Evolutionary conservation across 2,329 filamentous ascomycete species (phyloP).

Genomic region (Reticulascus tulasneorum): DNA sequence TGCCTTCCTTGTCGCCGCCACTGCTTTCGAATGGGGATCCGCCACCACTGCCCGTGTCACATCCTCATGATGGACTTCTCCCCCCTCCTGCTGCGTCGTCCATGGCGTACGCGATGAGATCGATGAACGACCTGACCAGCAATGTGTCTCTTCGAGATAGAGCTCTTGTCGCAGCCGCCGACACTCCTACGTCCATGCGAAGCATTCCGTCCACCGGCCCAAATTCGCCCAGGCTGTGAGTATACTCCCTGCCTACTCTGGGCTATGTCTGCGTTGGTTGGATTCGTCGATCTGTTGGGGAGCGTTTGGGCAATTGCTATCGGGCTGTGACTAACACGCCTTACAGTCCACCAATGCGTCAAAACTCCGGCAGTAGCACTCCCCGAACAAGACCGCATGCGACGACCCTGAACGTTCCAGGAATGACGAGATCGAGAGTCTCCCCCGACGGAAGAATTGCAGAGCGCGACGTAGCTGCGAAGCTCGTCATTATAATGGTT

Average conservation of each 20-base stretch:
- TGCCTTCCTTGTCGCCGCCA: conserved; percentile 23
- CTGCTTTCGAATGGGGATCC: conserved; percentile 17
- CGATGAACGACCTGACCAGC: conserved; percentile 37
- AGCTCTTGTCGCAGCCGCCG: conserved; percentile 21
- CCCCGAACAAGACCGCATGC: conserved; percentile 77
- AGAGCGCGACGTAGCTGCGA: conserved; percentile 88
- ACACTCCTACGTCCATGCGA: conserved; percentile 52
- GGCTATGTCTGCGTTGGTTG: conserved; percentile 1
- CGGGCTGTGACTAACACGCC: too few relatives aligned
- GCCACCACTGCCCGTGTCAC: conserved; percentile 21
- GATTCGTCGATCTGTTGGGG: too few relatives aligned
- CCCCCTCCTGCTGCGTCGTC: conserved; percentile 27
- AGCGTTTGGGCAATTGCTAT: too few relatives aligned
- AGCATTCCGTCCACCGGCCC: conserved; percentile 57
- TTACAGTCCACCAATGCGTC: conserved; percentile 61
- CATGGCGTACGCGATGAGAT: conserved; percentile 37
- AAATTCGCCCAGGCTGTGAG: conserved; percentile 56
- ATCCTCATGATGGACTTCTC: conserved; percentile 21
- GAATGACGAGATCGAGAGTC: conserved; percentile 90
- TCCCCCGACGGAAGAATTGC: conserved; percentile 95
- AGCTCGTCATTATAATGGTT: conserved; percentile 98
- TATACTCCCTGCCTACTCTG: conserved; percentile 16
- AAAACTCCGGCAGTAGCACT: conserved; percentile 72
- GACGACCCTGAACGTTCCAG: conserved; percentile 94
- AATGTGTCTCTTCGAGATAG: conserved; percentile 23